A percentile compares a stretch with the other conserved stretches of the same genome.
Evolutionary conservation across 2,329 filamentous ascomycete genomes (phyloP).

Genomic region (Orbilia ellipsospora): DNA sequence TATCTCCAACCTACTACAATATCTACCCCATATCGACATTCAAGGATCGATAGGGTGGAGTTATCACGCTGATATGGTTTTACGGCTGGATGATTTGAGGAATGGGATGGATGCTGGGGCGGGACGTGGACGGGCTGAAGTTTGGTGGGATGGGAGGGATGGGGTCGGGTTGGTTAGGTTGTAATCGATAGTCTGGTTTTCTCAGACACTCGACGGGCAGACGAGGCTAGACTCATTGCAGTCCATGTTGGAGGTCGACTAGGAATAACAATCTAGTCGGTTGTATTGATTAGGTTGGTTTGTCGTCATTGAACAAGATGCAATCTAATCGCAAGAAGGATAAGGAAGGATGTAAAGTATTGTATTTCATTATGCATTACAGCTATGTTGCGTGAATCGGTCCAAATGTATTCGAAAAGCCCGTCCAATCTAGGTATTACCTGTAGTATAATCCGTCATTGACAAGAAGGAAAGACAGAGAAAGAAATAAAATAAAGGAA

Average conservation of each 20-base stretch:
- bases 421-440: too few relatives aligned
- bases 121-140: constrained; percentile 5
- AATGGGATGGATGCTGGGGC: neutral
- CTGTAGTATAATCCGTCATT: too few relatives aligned
- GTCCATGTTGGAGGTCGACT: too few relatives aligned
- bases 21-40: neutral
- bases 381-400: neutral
- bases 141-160: constrained; percentile 31
- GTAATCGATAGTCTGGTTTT: neutral
- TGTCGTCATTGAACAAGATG: too few relatives aligned
- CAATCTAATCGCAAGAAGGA: too few relatives aligned
- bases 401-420: too few relatives aligned
- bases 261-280: too few relatives aligned
- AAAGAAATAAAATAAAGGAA: constrained; percentile 1
- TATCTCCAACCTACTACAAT: neutral
- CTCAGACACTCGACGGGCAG: too few relatives aligned
- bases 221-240: too few relatives aligned
- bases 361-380: constrained; percentile 25
- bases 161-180: constrained; percentile 29
- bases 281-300: too few relatives aligned
- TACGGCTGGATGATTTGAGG: neutral
- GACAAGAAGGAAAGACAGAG: too few relatives aligned
- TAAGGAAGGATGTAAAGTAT: neutral
- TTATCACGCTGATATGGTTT: neutral
- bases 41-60: neutral